Evolutionary conservation across 2,329 filamentous ascomycete species (phyloP), one percentile per base, ranked within the genome.

Genomic region (Karstenula rhodostoma): DNA sequence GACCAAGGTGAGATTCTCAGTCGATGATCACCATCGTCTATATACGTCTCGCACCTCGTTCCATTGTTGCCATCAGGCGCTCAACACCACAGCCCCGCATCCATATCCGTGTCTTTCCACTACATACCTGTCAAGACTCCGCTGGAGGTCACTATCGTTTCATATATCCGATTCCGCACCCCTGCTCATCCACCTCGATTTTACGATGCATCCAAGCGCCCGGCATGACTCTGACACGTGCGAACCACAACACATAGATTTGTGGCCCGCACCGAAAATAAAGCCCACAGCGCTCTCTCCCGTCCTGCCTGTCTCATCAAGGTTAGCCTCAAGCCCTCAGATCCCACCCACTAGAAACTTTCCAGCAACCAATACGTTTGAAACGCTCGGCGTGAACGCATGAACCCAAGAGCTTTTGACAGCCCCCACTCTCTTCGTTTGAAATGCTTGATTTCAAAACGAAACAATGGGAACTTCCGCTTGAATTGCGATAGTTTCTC

Each of bases 311-410:
- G 25, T 22, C 42, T 44, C 19, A 12, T 40, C 19, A 35, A 25
- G 48, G 48, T 37, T 43, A 44, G 51, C 22, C 35, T 43, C 53
- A 56, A 29, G 29, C 9, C n/a, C 43, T 54, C 53, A 19, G 42
- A 33, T 48, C 19, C 29, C 29, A 27, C 42, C 19, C 3, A 47
- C 12, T 29, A 25, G 37, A 48, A 40, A 32, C 17, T 32, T 22
- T 47, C 12, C 22, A 29, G 9, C 7, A 56, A 22, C 23, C 43
- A 48, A 56, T 56, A 48, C 53, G 13, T 47, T 10, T 56, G 53
- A 56, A 56, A 56, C 53, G 25, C 23, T 43, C 53, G 51, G 51
- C 51, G 33, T 33, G 51, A 54, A 54, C 51, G 37, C 51, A 54
- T 54, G 51, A 54, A 54, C 51, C 50, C 51, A 25, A 44, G 19